phyloP scores from a whole-genome alignment of 345 rosid genomes.

The Raphanus raphanistrum region DNA sequence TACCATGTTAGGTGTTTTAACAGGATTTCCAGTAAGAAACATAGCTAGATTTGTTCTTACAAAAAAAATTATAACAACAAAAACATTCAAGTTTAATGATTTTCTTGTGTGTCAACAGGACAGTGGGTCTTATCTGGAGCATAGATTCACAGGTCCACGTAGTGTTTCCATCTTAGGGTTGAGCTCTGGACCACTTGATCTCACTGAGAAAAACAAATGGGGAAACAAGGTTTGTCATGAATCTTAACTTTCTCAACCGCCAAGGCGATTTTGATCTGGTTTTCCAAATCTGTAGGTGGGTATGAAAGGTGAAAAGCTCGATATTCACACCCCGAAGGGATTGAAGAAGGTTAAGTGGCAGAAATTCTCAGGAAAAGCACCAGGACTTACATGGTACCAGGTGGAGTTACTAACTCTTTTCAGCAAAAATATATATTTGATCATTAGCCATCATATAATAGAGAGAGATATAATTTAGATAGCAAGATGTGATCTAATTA shows the following conservation, averaged over 20 bases:
- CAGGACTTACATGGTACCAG: slow-evolving; percentile 83
- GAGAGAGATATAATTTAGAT: neutral
- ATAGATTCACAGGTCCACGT: slow-evolving; percentile 80
- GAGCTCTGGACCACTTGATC: slow-evolving; percentile 81
- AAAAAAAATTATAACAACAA: neutral
- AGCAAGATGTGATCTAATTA: slow-evolving; percentile 9
- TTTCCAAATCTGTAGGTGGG: slow-evolving; percentile 52
- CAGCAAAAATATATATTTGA: neutral
- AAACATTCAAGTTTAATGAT: neutral
- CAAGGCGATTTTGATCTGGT: neutral
- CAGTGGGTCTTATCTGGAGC: slow-evolving; percentile 94
- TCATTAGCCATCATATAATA: neutral
- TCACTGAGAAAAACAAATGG: slow-evolving; percentile 59
- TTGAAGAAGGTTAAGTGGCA: slow-evolving; percentile 53
- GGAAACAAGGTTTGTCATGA: slow-evolving; percentile 65
- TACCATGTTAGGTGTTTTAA: slow-evolving; percentile 50
- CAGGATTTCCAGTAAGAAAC: slow-evolving; percentile 70
- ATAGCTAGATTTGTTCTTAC: neutral
- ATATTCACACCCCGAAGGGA: slow-evolving; percentile 52
- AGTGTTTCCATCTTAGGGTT: slow-evolving; percentile 67
- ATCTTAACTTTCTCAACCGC: neutral
- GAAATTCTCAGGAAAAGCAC: slow-evolving; percentile 36
- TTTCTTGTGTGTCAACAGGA: slow-evolving; percentile 51
- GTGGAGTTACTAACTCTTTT: slow-evolving; percentile 38
- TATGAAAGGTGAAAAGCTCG: slow-evolving; percentile 61